Base-by-base conservation (phyloP, 768 basidiomycete genomes). In the Mrakia frigida region DNA sequence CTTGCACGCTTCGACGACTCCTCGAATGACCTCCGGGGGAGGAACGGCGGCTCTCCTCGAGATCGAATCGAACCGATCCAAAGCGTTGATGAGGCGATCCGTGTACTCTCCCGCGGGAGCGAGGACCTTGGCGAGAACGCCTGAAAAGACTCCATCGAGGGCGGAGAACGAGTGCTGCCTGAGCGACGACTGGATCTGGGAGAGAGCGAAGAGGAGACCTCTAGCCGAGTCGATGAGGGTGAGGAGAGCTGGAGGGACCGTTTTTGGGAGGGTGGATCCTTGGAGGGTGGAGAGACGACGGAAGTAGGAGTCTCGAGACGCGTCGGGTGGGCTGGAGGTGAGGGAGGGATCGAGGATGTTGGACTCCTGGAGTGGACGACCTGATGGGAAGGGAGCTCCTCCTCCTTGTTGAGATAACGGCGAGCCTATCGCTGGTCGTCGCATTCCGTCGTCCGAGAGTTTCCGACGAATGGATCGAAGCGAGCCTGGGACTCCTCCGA, bases 231-330 rank as follows among this genome's bases (percentile, higher is more conserved):
- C 94, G 61, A 94, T 87, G 60, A 96, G 86, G 56, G 86, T 86
- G 31, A 89, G 84, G 11, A 98, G 85, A 21, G 90, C 84, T 23
- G 86, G 84, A 0, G 95, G 92, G 13, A 97, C 87, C 28, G 89
- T 86, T 79, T 87, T 88, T 28, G 89, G 87, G 43, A 89, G 86
- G 11, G 86, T 84, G 43, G 88, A 87, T 0, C 86, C 84, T 1
- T 91, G 91, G 6, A 93, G 84, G 43, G 90, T 89, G 2, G 93
- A 94, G 33, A 96, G 86, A n/a, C 94, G 89, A 52, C 91, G 90
- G 84, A 99, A 99, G 84, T 99, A 98, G 1, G 93, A 92, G 80
- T 93, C 91, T 33, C 92, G 89, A 81, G 95, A 92, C 5, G 88
- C 87, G 59, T 93, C 89, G 83, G 35, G 52, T 4, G 70, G 70